A percentile compares a stretch with the other conserved stretches of the same genome.
Evolutionary conservation across 345 rosid genomes (phyloP).

Genomic region (Hirschfeldia incana): DNA sequence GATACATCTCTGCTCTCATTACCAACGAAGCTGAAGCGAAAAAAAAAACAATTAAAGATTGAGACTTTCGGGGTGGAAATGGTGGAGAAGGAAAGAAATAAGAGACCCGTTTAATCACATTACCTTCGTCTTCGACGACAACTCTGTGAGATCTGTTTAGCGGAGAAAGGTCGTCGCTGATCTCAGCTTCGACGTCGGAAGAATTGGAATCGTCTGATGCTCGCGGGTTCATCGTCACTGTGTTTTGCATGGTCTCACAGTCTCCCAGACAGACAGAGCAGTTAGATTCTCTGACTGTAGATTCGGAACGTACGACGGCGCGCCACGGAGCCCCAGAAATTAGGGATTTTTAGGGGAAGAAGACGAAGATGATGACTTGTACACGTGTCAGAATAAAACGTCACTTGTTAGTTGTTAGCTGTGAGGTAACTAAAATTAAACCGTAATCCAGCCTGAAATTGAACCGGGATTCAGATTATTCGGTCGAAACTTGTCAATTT

Average conservation of each 20-base stretch:
- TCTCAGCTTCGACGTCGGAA: slow-evolving; percentile 49
- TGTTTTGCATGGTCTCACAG: slow-evolving; percentile 5
- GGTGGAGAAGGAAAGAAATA: not conserved
- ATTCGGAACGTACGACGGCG: slow-evolving; percentile 11
- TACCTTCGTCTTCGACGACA: slow-evolving; percentile 52
- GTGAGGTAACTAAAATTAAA: not conserved
- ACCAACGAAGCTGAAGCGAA: slow-evolving; percentile 21
- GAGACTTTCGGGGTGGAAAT: not conserved
- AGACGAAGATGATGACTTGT: slow-evolving; percentile 9
- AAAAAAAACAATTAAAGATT: not conserved
- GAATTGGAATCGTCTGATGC: slow-evolving; percentile 61
- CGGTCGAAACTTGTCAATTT: too few species aligned
- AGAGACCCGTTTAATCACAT: not conserved
- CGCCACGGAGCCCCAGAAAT: not conserved
- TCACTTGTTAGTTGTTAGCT: not conserved
- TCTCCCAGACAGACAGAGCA: not conserved
- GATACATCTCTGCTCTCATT: slow-evolving; percentile 68
- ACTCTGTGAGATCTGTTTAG: slow-evolving; percentile 33
- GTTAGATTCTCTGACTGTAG: not conserved
- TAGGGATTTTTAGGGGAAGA: slow-evolving; percentile 17
- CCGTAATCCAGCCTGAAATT: too few species aligned
- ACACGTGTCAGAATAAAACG: slow-evolving; percentile 22
- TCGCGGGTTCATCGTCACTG: slow-evolving; percentile 8
- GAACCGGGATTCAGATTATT: too few species aligned
- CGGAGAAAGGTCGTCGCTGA: slow-evolving; percentile 30